Conservation (phyloP, 768 basidiomycete species). For the Coprinopsis marcescibilis region DNA sequence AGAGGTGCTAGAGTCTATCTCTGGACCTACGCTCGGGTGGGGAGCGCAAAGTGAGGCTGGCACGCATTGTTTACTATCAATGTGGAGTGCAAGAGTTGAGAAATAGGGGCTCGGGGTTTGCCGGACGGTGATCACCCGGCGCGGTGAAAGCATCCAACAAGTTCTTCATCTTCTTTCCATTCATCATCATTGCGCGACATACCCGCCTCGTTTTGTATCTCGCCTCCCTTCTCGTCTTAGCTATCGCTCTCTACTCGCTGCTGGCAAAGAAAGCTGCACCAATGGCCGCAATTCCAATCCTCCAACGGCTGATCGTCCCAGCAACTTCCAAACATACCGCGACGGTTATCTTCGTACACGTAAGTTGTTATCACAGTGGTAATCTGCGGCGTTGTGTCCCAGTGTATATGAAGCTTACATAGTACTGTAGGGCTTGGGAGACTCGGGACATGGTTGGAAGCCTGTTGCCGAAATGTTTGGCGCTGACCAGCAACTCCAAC, state of each 20-base stretch:
- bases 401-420: too few relatives aligned
- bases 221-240: conserved; percentile 19
- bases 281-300: conserved; percentile 22
- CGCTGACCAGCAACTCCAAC: conserved; percentile 45
- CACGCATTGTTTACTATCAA: too few relatives aligned
- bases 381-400: neutral
- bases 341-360: conserved; percentile 88
- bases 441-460: conserved; percentile 70
- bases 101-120: too few relatives aligned
- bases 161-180: too few relatives aligned
- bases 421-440: conserved; percentile 70
- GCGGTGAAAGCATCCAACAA: too few relatives aligned
- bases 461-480: conserved; percentile 69
- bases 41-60: too few relatives aligned
- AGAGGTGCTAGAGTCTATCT: too few relatives aligned
- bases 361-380: conserved; percentile 30
- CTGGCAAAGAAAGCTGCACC: conserved; percentile 6
- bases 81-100: too few relatives aligned
- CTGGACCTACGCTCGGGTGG: too few relatives aligned
- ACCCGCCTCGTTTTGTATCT: too few relatives aligned
- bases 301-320: conserved; percentile 49
- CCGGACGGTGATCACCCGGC: too few relatives aligned
- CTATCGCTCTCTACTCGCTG: conserved; percentile 16
- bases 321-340: conserved; percentile 67
- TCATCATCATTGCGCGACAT: too few relatives aligned